Base-by-base conservation (phyloP, 108 stramenopile genomes). In the Schizochytrium sp. region DNA sequence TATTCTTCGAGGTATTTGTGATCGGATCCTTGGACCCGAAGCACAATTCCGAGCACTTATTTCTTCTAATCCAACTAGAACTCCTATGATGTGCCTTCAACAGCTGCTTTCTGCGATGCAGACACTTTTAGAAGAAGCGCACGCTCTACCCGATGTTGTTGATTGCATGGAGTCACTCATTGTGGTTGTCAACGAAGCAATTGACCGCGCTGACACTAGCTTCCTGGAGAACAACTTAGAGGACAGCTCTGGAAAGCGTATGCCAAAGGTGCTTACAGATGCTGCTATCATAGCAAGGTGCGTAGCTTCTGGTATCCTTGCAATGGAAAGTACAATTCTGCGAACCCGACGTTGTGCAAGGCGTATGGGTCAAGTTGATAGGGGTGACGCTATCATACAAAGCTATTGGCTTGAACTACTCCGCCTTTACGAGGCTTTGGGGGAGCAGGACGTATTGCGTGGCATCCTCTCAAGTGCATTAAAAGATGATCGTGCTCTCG, bases 331-430 rank as follows among this genome's bases (percentile, higher is more conserved):
- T 17, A 46, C 69, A n/a, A 28, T 89, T 0, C 3, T 89, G 13
- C 61, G 87, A 12, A 46, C 46, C 56, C 87, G 28, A 49, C 17
- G 88, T 3, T 17, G 53, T n/a, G 88, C 50, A 38, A 28, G 40
- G 46, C 19, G 42, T 58, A 38, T 56, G 87, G 76, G 28, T 42
- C 59, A 38, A 46, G 46, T 60, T 45, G 19, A n/a, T 50, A 13
- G 4, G 60, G 46, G 45, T 28, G 42, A 89, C 49, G 7, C 38
- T 87, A 60, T n/a, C 19, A 0, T 41, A 3, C 17, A 64, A 61
- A 88, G 59, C 61, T 42, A 72, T 7, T 92, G 92, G 92, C 87
- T 92, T 28, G 90, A 92, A 87, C 89, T 92, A 28, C 88, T 90
- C 7, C 88, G 90, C 46, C 87, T 92, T 50, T 92, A 92, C 53